Percentiles rank a stretch among this genome's conserved stretches.
Evolutionary conservation across 2,329 filamentous ascomycete genomes (phyloP).

Genomic region (Hyphodiscus sp.): DNA sequence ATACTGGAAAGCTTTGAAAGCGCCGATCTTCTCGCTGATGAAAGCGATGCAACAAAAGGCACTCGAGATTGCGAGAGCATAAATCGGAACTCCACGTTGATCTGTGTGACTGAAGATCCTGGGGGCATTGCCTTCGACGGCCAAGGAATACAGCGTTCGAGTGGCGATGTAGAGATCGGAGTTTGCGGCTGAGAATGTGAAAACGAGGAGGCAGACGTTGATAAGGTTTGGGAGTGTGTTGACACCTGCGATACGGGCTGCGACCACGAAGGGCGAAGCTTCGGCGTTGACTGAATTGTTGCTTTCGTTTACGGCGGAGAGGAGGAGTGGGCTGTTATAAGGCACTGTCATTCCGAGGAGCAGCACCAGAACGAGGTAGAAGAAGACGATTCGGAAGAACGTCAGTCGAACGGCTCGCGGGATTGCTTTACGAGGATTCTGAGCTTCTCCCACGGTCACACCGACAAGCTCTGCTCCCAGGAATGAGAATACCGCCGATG

Average conservation of each 20-base stretch:
- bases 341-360: constrained; percentile 57
- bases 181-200: constrained; percentile 56
- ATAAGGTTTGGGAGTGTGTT: constrained; percentile 57
- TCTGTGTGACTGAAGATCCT: constrained; percentile 48
- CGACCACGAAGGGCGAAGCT: constrained; percentile 46
- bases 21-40: constrained; percentile 54
- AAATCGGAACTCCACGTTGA: constrained; percentile 46
- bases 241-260: constrained; percentile 61
- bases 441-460: constrained; percentile 58
- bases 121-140: constrained; percentile 60
- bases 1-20: constrained; percentile 61
- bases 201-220: constrained; percentile 62
- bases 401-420: constrained; percentile 58
- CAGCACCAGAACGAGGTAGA: constrained; percentile 57
- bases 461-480: constrained; percentile 56
- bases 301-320: constrained; percentile 40
- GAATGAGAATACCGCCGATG: constrained; percentile 54
- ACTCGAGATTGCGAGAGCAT: constrained; percentile 36
- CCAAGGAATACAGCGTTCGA: constrained; percentile 63
- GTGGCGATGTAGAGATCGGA: constrained; percentile 59
- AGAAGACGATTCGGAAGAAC: constrained; percentile 54
- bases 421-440: constrained; percentile 58
- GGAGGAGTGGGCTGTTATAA: constrained; percentile 39
- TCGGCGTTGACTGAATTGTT: constrained; percentile 38
- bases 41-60: constrained; percentile 60